A percentile compares a stretch with the other conserved stretches of the same genome.
phyloP scores from a whole-genome alignment of 768 basidiomycete species.

The Hygrocybe punicea region DNA sequence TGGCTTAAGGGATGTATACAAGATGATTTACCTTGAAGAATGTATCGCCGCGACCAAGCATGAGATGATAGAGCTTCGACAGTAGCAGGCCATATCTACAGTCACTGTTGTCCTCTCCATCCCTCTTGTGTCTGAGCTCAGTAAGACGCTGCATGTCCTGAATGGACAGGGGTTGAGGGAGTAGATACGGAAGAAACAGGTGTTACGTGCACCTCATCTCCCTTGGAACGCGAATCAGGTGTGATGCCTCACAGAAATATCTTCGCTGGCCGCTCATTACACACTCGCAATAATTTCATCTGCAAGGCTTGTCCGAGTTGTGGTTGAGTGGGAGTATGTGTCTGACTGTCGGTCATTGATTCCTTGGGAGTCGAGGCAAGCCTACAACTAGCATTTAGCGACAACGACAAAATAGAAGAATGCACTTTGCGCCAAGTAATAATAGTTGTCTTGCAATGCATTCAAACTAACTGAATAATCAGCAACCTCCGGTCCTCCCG shows the following conservation, averaged over 20 bases:
- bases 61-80: not conserved
- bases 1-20: not conserved
- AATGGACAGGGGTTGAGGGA: not conserved
- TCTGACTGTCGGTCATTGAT: constrained; percentile 2
- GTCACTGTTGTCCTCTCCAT: not conserved
- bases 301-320: not conserved
- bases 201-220: not conserved
- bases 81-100: constrained; percentile 4
- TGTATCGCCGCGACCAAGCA: not conserved
- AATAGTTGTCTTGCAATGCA: constrained; percentile 6
- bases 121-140: not conserved
- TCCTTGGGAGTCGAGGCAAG: constrained; percentile 9
- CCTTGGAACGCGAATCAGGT: constrained; percentile 4
- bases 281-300: constrained; percentile 2
- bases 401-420: no score
- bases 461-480: constrained; percentile 10
- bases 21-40: constrained; percentile 2
- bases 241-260: not conserved
- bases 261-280: not conserved
- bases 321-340: not conserved
- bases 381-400: constrained; percentile 3
- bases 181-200: not conserved
- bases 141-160: constrained; percentile 3
- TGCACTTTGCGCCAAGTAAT: constrained; percentile 10
- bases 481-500: constrained; percentile 13